phyloP scores from a whole-genome alignment of 768 basidiomycete genomes.

The Boletus rubropictus region DNA sequence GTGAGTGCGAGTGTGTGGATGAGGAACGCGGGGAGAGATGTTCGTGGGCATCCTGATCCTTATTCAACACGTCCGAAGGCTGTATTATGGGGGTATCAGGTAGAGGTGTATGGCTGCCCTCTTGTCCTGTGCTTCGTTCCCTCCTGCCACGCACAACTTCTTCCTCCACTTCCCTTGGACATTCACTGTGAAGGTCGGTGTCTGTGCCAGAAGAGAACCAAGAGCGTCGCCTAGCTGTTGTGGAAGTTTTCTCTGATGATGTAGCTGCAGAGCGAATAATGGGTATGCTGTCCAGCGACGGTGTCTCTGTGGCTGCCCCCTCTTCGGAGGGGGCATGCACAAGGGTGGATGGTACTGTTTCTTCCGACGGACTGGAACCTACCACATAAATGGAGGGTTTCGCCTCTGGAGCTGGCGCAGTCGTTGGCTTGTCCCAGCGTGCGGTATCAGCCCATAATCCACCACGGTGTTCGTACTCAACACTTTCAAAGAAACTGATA shows the following conservation, averaged over 20 bases:
- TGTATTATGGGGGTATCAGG: slow-evolving; percentile 7
- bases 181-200: slow-evolving; percentile 29
- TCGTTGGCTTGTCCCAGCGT: slow-evolving; percentile 34
- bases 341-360: slow-evolving; percentile 14
- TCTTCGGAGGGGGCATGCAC: slow-evolving; percentile 29
- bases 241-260: slow-evolving; percentile 21
- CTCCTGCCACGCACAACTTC: slow-evolving; percentile 13
- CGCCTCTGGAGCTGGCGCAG: slow-evolving; percentile 6
- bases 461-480: slow-evolving; percentile 58
- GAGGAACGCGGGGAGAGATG: slow-evolving; percentile 35
- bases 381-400: slow-evolving; percentile 20
- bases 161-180: slow-evolving; percentile 23
- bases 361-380: slow-evolving; percentile 32
- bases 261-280: slow-evolving; percentile 22
- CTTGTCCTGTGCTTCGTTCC: slow-evolving; percentile 32
- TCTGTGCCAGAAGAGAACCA: slow-evolving; percentile 51
- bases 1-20: slow-evolving; percentile 39
- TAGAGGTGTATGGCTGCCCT: slow-evolving; percentile 27
- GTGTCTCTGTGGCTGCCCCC: slow-evolving; percentile 20
- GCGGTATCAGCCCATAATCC: slow-evolving; percentile 85
- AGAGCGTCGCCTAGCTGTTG: slow-evolving; percentile 39
- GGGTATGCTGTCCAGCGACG: slow-evolving; percentile 20
- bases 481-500: slow-evolving; percentile 89
- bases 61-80: slow-evolving; percentile 11
- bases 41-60: slow-evolving; percentile 17